Base-by-base conservation (phyloP, 179 eudicot genomes). In the Silene vulgaris region DNA sequence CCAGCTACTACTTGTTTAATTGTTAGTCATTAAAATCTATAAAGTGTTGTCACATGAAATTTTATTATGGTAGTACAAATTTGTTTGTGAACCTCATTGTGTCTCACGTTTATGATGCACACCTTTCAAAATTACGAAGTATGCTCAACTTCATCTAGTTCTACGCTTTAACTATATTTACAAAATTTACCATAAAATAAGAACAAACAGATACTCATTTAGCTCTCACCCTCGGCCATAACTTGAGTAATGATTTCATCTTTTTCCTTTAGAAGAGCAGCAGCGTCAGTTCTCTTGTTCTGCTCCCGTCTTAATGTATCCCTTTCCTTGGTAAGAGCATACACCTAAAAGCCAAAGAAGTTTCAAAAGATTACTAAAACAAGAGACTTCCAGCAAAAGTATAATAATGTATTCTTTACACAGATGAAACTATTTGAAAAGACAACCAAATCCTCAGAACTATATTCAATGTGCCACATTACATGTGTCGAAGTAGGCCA, bases 181-280 rank as follows among this genome's bases (percentile, higher is more conserved):
- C 23, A 3, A 37, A 40, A 37, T 45, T 45, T 14, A 60, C 28
- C 17, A 74, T 19, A 45, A 30, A 57, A 65, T 59, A 48, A 56
- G 45, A 20, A n/a, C 37, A 52, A 48, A 70, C 5, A 14, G 20
- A 11, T n/a, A 28, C 8, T 6, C 32, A 9, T 70, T 74, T 11
- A 80, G 77, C 79, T 77, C 79, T 80, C 74, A 93, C 97, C 98
- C 88, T 93, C 97, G 60, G 98, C 98, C 98, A 93, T 93, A 75
- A 93, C 92, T 88, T 93, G 98, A 77, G 66, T 93, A 79, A 93
- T 93, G 75, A 93, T 93, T 83, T 93, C 98, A 86, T 91, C 98
- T 77, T 93, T 93, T 79, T 93, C 97, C 87, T 93, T 93, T 80
- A 93, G 71, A 82, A 93, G 93, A 77, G 92, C 97, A 80, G 98